Evolutionary conservation across 2,329 filamentous ascomycete species (phyloP).

Genomic region (Penicillium corylophilum): DNA sequence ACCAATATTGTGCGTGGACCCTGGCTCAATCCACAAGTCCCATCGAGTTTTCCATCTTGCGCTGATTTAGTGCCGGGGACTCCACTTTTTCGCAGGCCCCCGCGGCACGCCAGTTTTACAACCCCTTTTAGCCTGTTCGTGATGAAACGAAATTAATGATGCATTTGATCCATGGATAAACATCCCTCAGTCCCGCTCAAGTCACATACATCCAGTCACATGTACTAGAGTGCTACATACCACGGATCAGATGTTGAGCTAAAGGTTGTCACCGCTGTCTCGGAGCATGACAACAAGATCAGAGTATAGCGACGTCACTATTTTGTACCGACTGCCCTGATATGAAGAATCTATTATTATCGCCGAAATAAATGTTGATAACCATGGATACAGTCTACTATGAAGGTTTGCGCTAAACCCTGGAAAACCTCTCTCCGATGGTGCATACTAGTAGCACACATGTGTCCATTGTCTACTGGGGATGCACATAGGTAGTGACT

Average conservation of each 20-base stretch:
- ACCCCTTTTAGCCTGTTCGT: background rate
- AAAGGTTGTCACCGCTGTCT: background rate
- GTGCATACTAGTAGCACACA: too few relatives aligned
- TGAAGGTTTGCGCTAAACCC: too few relatives aligned
- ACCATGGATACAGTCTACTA: background rate
- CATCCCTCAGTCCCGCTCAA: background rate
- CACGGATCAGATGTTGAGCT: background rate
- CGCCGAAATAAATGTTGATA: too few relatives aligned
- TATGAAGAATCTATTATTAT: background rate
- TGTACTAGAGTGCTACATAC: background rate
- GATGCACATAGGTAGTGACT: background rate
- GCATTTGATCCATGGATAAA: background rate
- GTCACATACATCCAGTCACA: background rate
- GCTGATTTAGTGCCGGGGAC: background rate
- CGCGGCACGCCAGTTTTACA: background rate
- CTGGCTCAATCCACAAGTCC: background rate
- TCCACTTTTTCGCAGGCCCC: background rate
- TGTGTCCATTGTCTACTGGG: too few relatives aligned
- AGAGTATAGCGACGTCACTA: background rate
- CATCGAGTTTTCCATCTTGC: constrained; percentile 2
- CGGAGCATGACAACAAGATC: background rate
- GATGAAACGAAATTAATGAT: background rate
- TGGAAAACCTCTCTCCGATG: too few relatives aligned
- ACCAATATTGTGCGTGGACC: background rate
- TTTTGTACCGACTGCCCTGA: background rate